Evolutionary conservation across 2,329 filamentous ascomycete genomes (phyloP).

Genomic region (Calonectria fujianensis): DNA sequence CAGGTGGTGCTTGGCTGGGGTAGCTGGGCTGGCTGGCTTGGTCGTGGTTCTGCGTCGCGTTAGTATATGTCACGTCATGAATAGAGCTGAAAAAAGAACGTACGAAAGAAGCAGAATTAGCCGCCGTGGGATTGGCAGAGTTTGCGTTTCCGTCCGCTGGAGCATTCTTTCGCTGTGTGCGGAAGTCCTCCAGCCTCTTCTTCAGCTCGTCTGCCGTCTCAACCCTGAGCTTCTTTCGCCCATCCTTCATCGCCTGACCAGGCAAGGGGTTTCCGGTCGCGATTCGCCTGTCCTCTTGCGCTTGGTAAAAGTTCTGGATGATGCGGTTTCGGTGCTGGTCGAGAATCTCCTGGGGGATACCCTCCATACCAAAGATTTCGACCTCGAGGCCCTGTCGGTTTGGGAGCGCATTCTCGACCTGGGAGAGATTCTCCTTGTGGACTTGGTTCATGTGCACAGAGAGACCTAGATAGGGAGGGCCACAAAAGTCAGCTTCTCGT

Average conservation of each 20-base stretch:
- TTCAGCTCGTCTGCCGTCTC: conserved; percentile 87
- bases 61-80: conserved; percentile 39
- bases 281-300: conserved; percentile 87
- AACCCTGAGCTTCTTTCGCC: conserved; percentile 82
- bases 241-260: conserved; percentile 78
- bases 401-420: conserved; percentile 93
- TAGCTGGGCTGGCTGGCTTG: conserved; percentile 48
- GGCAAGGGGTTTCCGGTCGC: conserved; percentile 89
- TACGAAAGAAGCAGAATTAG: conserved; percentile 75
- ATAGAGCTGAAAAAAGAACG: conserved; percentile 58
- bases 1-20: conserved; percentile 48
- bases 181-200: conserved; percentile 85
- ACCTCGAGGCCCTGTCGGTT: conserved; percentile 90
- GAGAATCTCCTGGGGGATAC: conserved; percentile 90
- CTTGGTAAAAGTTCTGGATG: conserved; percentile 88
- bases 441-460: conserved; percentile 99
- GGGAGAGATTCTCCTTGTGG: conserved; percentile 92
- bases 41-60: conserved; percentile 58
- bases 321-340: conserved; percentile 91
- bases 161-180: conserved; percentile 79
- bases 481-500: conserved; percentile 41
- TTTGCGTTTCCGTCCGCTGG: conserved; percentile 68
- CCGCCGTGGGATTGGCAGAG: conserved; percentile 58
- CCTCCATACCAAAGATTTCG: conserved; percentile 99
- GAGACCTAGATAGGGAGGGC: conserved; percentile 76